Conservation (phyloP, 108 stramenopile genomes). For the Cyclotella baltica region DNA sequence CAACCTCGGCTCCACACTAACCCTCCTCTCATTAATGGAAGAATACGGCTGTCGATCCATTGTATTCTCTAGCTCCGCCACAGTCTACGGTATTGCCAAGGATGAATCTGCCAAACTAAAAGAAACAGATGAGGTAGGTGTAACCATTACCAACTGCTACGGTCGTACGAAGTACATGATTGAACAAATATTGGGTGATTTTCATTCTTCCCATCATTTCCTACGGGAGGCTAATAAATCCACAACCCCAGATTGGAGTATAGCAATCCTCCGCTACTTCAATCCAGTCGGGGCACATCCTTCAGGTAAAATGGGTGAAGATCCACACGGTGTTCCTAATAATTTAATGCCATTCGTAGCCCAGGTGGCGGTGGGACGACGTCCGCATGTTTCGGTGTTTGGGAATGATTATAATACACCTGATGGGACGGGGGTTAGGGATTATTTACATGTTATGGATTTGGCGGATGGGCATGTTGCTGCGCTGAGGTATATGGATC, state of each 20-base stretch:
- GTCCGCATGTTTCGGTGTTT: slow-evolving; percentile 94
- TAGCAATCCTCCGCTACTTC: slow-evolving; percentile 96
- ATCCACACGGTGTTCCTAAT: slow-evolving; percentile 97
- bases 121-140: slow-evolving; percentile 93
- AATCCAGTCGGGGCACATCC: slow-evolving; percentile 99
- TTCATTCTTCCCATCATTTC: slow-evolving; percentile 69
- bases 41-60: slow-evolving; percentile 88
- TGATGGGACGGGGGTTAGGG: slow-evolving; percentile 98
- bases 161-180: slow-evolving; percentile 99
- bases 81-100: slow-evolving; percentile 95
- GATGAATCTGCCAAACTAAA: slow-evolving; percentile 75
- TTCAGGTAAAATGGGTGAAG: slow-evolving; percentile 96
- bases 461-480: slow-evolving; percentile 95
- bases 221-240: slow-evolving; percentile 13
- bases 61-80: slow-evolving; percentile 96
- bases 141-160: slow-evolving; percentile 98
- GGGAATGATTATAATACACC: slow-evolving; percentile 95
- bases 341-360: slow-evolving; percentile 99
- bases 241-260: slow-evolving; percentile 64
- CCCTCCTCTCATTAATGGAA: slow-evolving; percentile 88
- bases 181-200: slow-evolving; percentile 96
- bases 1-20: slow-evolving; percentile 90
- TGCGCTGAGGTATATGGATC: slow-evolving; percentile 84
- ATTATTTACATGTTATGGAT: slow-evolving; percentile 99
- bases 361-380: slow-evolving; percentile 97